Base-by-base conservation (phyloP, 176 grass and related monocot genomes). In the Calamus simplicifolius region DNA sequence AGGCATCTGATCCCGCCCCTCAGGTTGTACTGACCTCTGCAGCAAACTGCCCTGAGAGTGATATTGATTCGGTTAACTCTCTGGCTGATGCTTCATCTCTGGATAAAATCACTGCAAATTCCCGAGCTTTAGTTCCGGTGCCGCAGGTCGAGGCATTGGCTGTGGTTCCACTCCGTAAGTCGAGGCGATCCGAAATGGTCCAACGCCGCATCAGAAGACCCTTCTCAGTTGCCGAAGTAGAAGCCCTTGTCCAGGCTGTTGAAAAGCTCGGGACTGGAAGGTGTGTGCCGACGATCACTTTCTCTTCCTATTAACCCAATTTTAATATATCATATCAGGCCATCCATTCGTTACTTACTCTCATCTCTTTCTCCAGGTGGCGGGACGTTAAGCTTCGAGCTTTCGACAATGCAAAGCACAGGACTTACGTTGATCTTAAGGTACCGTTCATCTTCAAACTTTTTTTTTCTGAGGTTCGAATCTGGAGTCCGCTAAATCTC, bases 381-480 rank as follows among this genome's bases (percentile, higher is more conserved):
- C 77, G 83, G 60, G 86, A 85, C 49, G 85, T 95, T 66, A 95
- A 95, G 57, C 69, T 81, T 53, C 57, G 71, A 27, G 90, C 82
- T 12, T 95, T 95, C 63, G 77, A 75, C 50, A 67, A 72, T 53
- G 78, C 75, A 62, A 67, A 86, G 25, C 82, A 95, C 51, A 78
- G 90, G 73, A 89, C 90, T 18, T 89, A 95, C 55, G 90, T 95
- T 62, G 90, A 95, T 48, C 90, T 95, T 17, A 95, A 95, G 85
- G 90, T 95, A 78, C n/a, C n/a, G 43, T 25, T 16, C 8, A 53
- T 57, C 56, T 29, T 13, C 15, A 62, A 16, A 1, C 18, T 55
- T 59, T 71, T 55, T 59, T 71, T 19, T 23, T 23, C 21, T 29
- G 28, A 29, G 10, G 31, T 38, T 2, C 10, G 8, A 35, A 35